Conservation (phyloP, 192 early-diverging fungal genomes). For the Gonapodya prolifera region DNA sequence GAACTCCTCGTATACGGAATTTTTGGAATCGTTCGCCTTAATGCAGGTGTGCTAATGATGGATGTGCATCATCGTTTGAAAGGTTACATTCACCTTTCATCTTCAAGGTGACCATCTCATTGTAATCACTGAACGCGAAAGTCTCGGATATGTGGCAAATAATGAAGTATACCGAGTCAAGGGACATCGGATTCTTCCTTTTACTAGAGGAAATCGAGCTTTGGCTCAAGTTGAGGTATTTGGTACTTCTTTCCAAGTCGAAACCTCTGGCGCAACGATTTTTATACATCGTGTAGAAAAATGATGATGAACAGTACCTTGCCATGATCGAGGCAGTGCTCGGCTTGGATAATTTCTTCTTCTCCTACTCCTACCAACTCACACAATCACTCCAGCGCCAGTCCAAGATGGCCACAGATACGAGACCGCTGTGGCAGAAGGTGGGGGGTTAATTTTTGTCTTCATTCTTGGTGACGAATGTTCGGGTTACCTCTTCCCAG, state of each 20-base stretch:
- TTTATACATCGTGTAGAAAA: constrained; percentile 16
- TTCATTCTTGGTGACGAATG: background rate
- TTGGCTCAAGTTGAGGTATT: constrained; percentile 31
- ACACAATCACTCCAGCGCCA: constrained; percentile 75
- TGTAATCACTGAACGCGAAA: constrained; percentile 52
- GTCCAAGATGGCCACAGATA: constrained; percentile 12
- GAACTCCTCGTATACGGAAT: constrained; percentile 49
- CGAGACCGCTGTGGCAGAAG: constrained; percentile 35
- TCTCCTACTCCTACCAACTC: constrained; percentile 77
- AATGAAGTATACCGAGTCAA: constrained; percentile 55
- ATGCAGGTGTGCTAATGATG: constrained; percentile 38
- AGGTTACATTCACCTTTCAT: constrained; percentile 1
- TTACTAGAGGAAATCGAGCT: constrained; percentile 18
- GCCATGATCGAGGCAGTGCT: constrained; percentile 41
- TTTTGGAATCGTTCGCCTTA: constrained; percentile 54
- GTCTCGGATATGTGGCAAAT: constrained; percentile 40
- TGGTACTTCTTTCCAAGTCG: constrained; percentile 15
- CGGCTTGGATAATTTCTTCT: constrained; percentile 49
- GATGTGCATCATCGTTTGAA: background rate
- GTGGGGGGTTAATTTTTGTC: constrained; percentile 20
- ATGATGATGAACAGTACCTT: constrained; percentile 56
- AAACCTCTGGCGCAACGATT: constrained; percentile 22
- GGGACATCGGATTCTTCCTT: constrained; percentile 37
- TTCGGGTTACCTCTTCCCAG: constrained; percentile 15
- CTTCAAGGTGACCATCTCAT: constrained; percentile 59